Percentiles rank a stretch among this genome's conserved stretches.
Evolutionary conservation across 2,329 filamentous ascomycete species (phyloP).

Genomic region (Stemphylium vesicarium): DNA sequence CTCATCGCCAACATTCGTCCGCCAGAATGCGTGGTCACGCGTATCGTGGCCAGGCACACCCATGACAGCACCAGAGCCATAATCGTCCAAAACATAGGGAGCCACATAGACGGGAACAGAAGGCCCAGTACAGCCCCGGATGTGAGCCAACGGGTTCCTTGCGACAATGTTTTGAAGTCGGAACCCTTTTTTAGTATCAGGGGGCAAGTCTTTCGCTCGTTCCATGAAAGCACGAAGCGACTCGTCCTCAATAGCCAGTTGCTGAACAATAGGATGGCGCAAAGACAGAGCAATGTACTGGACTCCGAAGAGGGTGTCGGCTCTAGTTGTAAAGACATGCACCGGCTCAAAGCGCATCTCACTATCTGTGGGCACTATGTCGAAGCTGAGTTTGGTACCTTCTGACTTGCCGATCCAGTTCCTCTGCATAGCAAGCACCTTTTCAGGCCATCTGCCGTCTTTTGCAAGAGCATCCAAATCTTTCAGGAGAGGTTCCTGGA

Average conservation of each 20-base stretch:
- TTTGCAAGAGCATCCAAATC: conserved; percentile 71
- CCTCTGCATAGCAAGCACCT: conserved; percentile 80
- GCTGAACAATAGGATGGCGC: conserved; percentile 71
- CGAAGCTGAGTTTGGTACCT: conserved; percentile 76
- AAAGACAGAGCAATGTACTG: conserved; percentile 83
- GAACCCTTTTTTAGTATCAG: conserved; percentile 69
- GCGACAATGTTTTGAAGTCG: conserved; percentile 58
- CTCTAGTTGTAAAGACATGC: conserved; percentile 81
- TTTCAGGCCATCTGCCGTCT: conserved; percentile 77
- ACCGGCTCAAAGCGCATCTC: conserved; percentile 58
- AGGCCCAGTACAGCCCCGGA: conserved; percentile 55
- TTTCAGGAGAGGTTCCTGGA: conserved; percentile 72
- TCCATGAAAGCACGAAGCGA: conserved; percentile 73
- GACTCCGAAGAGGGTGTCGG: conserved; percentile 85
- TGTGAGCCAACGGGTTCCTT: conserved; percentile 56
- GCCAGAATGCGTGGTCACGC: conserved; percentile 82
- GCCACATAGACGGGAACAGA: conserved; percentile 80
- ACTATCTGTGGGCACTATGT: conserved; percentile 54
- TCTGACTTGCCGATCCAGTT: conserved; percentile 86
- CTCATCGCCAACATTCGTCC: conserved; percentile 66
- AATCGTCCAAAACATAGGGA: conserved; percentile 83
- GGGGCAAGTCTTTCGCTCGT: conserved; percentile 58
- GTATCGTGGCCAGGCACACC: conserved; percentile 86
- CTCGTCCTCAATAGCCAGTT: conserved; percentile 64
- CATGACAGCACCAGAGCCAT: conserved; percentile 89